Percentiles rank a stretch among this genome's conserved stretches.
These are phyloP conservation scores for Paspalum vaginatum DNA, from an alignment of 176 grass and related monocot genomes.

Conservation along the genomic window DNA sequence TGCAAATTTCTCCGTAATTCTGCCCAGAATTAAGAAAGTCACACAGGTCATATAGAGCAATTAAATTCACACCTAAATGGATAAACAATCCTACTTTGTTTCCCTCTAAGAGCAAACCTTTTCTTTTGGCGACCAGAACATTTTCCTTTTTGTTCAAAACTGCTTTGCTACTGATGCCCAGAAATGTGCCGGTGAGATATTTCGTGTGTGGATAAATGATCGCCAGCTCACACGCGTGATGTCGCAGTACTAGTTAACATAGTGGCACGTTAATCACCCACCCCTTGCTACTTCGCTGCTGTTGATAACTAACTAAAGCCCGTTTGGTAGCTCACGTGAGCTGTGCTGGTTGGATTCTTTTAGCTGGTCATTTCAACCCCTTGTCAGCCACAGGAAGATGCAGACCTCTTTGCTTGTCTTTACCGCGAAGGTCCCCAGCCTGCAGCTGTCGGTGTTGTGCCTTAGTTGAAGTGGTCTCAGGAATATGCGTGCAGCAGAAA, in stretches of 20 bases:
- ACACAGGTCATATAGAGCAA: not conserved
- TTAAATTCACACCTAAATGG: not conserved
- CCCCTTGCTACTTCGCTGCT: slow-evolving; percentile 11
- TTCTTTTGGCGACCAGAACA: not conserved
- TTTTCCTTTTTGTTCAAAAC: not conserved
- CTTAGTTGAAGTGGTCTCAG: not conserved
- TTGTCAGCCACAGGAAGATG: not conserved
- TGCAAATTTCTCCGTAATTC: not conserved
- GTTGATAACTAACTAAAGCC: not conserved
- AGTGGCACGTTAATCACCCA: slow-evolving; percentile 30
- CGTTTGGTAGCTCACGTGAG: slow-evolving; percentile 34
- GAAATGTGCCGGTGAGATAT: slow-evolving; percentile 36
- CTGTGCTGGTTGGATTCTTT: not conserved
- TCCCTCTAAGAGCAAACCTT: not conserved
- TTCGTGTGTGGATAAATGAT: slow-evolving; percentile 23
- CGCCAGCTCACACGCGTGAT: slow-evolving; percentile 17
- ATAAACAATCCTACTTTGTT: not conserved
- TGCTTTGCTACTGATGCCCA: slow-evolving; percentile 13
- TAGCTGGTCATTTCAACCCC: not conserved
- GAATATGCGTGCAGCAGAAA: slow-evolving; percentile 45
- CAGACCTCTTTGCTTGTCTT: slow-evolving; percentile 41
- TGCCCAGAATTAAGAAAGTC: not conserved
- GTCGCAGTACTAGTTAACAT: slow-evolving; percentile 10
- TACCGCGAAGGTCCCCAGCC: slow-evolving; percentile 21
- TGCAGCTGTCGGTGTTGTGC: slow-evolving; percentile 10